Evolutionary conservation across 768 basidiomycete genomes (phyloP).

Genomic region (Leccinum disarticulatum): DNA sequence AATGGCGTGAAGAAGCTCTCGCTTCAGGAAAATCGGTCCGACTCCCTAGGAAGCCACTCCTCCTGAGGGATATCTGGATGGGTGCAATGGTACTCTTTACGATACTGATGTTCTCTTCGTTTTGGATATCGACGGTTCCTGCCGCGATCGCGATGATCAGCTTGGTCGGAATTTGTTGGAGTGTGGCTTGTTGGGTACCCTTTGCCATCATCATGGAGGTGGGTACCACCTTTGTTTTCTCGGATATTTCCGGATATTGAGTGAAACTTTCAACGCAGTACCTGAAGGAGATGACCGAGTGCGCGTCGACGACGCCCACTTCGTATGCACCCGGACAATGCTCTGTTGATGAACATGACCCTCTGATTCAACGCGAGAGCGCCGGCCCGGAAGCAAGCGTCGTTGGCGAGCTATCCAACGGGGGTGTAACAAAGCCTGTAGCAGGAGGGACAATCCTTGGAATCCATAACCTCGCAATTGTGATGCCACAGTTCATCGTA

Average conservation of each 20-base stretch:
- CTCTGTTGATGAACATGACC: conserved; percentile 41
- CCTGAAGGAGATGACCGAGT: conserved; percentile 66
- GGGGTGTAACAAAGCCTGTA: conserved; percentile 44
- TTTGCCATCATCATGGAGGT: conserved; percentile 99
- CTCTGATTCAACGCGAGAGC: conserved; percentile 57
- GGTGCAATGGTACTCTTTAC: conserved; percentile 82
- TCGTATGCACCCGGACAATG: conserved; percentile 31
- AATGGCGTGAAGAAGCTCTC: conserved; percentile 86
- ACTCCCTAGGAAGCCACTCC: conserved; percentile 86
- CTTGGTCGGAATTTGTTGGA: conserved; percentile 92
- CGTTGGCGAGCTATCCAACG: conserved; percentile 28
- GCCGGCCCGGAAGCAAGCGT: conserved; percentile 42
- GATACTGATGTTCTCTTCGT: conserved; percentile 76
- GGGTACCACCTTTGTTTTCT: conserved; percentile 43
- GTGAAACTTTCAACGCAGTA: conserved; percentile 41
- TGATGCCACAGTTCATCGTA: conserved; percentile 92
- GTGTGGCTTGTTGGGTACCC: conserved; percentile 96
- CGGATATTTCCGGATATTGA: conserved; percentile 5
- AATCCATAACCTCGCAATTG: conserved; percentile 94
- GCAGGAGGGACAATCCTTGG: conserved; percentile 92
- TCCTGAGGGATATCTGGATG: conserved; percentile 92
- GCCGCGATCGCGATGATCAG: conserved; percentile 82
- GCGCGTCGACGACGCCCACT: conserved; percentile 16
- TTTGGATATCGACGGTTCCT: conserved; percentile 76
- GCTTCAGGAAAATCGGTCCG: conserved; percentile 69